Percentiles rank a stretch among this genome's conserved stretches.
These are phyloP conservation scores for Anthracocystis walkeri DNA, from an alignment of 1,284 basidiomycete genomes.

Conservation along the genomic window DNA sequence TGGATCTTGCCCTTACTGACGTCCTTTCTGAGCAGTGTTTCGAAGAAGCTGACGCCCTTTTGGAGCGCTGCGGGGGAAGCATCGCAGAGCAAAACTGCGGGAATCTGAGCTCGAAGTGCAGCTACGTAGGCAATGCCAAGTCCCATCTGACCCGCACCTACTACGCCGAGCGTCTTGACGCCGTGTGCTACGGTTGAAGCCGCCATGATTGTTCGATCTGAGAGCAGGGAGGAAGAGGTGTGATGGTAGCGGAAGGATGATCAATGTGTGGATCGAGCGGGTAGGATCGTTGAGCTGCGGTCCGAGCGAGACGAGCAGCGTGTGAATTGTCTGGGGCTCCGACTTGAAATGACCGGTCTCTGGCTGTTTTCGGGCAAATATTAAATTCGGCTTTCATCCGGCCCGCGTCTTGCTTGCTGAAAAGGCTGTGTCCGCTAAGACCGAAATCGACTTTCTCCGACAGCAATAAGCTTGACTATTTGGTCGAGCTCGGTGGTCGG, in stretches of 20 bases:
- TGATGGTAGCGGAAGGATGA: neutral
- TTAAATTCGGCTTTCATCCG: too few species aligned
- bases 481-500: too few species aligned
- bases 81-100: constrained; percentile 52
- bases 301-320: too few species aligned
- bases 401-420: neutral
- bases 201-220: constrained; percentile 7
- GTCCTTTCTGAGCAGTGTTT: constrained; percentile 82
- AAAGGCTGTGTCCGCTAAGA: constrained; percentile 26
- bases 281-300: too few species aligned
- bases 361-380: too few species aligned
- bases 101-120: constrained; percentile 71
- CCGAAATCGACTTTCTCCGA: constrained; percentile 7
- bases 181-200: constrained; percentile 50
- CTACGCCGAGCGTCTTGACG: constrained; percentile 58
- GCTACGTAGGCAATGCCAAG: constrained; percentile 85
- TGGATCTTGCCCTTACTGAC: constrained; percentile 83
- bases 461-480: too few species aligned
- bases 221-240: neutral
- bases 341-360: neutral
- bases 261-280: too few species aligned
- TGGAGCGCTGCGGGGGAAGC: constrained; percentile 74
- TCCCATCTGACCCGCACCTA: constrained; percentile 68
- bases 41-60: constrained; percentile 80
- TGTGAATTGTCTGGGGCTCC: too few species aligned